phyloP scores from a whole-genome alignment of 106 monocot species.

The Phalaenopsis equestris region DNA sequence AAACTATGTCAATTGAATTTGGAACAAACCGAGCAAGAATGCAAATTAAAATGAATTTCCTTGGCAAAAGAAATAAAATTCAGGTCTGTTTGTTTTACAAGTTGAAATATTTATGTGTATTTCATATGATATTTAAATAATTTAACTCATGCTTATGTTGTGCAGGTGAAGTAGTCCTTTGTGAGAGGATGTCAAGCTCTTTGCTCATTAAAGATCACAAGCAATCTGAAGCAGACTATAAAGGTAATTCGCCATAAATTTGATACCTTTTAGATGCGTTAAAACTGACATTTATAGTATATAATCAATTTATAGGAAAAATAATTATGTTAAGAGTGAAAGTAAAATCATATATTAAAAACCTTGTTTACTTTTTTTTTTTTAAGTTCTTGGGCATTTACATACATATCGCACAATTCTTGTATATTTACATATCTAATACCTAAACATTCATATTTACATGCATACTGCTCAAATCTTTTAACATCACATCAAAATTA shows the following conservation, averaged over 20 bases:
- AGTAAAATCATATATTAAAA: neutral
- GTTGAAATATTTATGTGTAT: neutral
- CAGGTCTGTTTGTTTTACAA: neutral
- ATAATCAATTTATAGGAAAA: neutral
- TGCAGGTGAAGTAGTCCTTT: neutral
- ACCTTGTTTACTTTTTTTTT: neutral
- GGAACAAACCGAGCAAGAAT: neutral
- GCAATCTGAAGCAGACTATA: neutral
- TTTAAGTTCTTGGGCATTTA: neutral
- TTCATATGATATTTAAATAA: neutral
- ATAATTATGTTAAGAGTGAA: neutral
- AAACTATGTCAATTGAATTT: neutral
- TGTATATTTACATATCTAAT: too few relatives aligned
- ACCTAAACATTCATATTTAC: too few relatives aligned
- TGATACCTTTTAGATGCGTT: neutral
- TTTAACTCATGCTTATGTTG: neutral
- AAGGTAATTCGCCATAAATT: neutral
- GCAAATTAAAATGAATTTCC: neutral
- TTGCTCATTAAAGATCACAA: neutral
- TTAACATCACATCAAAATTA: too few relatives aligned
- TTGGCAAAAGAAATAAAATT: neutral
- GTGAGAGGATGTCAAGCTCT: neutral
- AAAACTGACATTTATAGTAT: neutral
- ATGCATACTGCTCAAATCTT: too few relatives aligned
- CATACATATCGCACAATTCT: too few relatives aligned